Evolutionary conservation across 2,329 filamentous ascomycete genomes (phyloP).

Genomic region (Arthrobotrys conoides): DNA sequence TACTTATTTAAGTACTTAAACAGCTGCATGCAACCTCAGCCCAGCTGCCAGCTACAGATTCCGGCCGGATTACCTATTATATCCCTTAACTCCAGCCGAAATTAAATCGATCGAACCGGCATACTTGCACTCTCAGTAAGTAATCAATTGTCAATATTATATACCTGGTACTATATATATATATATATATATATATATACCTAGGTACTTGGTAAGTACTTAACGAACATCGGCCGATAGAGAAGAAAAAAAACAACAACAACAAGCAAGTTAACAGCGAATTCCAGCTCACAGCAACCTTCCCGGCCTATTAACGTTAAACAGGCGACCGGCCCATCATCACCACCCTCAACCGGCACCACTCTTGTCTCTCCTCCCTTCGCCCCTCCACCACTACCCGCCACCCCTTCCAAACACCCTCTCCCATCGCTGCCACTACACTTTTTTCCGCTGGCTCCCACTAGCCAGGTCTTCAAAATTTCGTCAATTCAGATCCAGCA

Average conservation of each 20-base stretch:
- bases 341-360: constrained; percentile 25
- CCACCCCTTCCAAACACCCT: not conserved
- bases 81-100: too few species aligned
- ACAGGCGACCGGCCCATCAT: constrained; percentile 1
- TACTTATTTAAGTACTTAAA: not conserved
- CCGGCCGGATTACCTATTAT: too few species aligned
- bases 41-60: too few species aligned
- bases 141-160: too few species aligned
- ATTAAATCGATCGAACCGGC: too few species aligned
- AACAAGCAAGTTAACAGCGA: not conserved
- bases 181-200: not conserved
- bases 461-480: constrained; percentile 59
- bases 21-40: constrained; percentile 24
- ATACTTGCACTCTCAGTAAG: too few species aligned
- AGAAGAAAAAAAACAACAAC: not conserved
- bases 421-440: constrained; percentile 12
- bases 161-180: too few species aligned
- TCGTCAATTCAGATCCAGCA: constrained; percentile 54
- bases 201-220: not conserved
- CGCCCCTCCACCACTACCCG: not conserved
- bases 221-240: constrained; percentile 21
- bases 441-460: constrained; percentile 40
- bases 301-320: too few species aligned
- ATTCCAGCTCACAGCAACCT: too few species aligned
- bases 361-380: constrained; percentile 2